These are phyloP conservation scores for Zygoascus tannicola DNA, from an alignment of 805 yeast species.

Conservation along the genomic window DNA sequence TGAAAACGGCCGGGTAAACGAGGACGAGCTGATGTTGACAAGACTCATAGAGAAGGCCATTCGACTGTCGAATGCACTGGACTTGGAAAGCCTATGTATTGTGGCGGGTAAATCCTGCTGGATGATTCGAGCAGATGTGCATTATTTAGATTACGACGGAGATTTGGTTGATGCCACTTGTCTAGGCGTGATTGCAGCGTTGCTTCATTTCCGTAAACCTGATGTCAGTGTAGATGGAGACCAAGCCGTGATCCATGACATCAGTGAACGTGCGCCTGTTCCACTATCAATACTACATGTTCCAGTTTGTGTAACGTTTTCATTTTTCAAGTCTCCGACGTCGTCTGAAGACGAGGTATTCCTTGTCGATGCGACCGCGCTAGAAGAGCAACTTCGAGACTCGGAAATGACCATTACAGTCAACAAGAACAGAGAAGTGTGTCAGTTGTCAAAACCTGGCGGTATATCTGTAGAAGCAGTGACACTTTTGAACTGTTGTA, in stretches of 20 bases:
- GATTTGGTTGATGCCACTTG: conserved; percentile 86
- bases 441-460: conserved; percentile 85
- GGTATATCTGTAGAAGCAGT: conserved; percentile 75
- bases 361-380: conserved; percentile 62
- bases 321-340: conserved; percentile 49
- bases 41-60: conserved; percentile 87
- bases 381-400: conserved; percentile 68
- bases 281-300: conserved; percentile 77
- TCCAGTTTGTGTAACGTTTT: conserved; percentile 82
- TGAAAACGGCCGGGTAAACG: conserved; percentile 63
- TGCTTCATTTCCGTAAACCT: conserved; percentile 75
- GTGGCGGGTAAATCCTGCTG: conserved; percentile 88
- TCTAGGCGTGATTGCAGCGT: conserved; percentile 79
- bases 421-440: conserved; percentile 82
- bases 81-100: conserved; percentile 82
- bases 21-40: conserved; percentile 71
- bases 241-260: conserved; percentile 50
- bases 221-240: conserved; percentile 54
- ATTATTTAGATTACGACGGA: conserved; percentile 84
- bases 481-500: conserved; percentile 57
- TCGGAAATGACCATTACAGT: conserved; percentile 79
- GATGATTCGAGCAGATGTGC: conserved; percentile 84
- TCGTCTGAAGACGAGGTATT: conserved; percentile 32
- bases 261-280: conserved; percentile 78
- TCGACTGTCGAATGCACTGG: conserved; percentile 82